A percentile compares a stretch with the other conserved stretches of the same genome.
Conservation (phyloP, 768 basidiomycete species). For the Mycena metata region DNA sequence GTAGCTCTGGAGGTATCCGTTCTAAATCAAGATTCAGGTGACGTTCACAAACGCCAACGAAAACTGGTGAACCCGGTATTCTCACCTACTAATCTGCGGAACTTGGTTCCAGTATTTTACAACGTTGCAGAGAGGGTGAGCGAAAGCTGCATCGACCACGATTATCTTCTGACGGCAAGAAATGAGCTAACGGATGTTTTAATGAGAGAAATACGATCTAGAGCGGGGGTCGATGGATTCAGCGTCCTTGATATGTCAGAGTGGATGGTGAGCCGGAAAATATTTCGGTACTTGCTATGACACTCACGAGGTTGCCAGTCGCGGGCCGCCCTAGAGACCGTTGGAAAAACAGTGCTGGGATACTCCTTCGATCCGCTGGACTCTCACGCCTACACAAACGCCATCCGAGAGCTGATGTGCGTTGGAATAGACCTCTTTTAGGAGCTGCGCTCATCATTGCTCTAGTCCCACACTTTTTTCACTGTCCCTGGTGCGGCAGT, state of each 20-base stretch:
- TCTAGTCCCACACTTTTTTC: conserved; percentile 61
- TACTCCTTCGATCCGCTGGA: conserved; percentile 64
- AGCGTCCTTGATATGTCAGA: conserved; percentile 60
- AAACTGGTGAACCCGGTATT: conserved; percentile 65
- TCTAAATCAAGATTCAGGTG: conserved; percentile 42
- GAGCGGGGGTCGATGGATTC: conserved; percentile 4
- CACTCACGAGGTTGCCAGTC: conserved; percentile 33
- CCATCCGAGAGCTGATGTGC: conserved; percentile 61
- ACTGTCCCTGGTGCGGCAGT: conserved; percentile 59
- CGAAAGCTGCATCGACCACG: neutral
- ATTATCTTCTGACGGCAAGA: neutral
- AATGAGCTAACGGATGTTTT: conserved; percentile 50
- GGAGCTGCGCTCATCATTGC: conserved; percentile 13
- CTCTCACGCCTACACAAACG: conserved; percentile 58
- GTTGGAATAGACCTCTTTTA: conserved; percentile 27
- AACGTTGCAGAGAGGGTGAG: conserved; percentile 60
- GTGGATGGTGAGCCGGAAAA: conserved; percentile 47
- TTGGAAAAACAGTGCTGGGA: conserved; percentile 59
- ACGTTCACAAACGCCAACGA: conserved; percentile 62
- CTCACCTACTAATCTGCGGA: conserved; percentile 58
- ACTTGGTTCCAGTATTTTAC: conserved; percentile 60
- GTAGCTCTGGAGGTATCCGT: no score
- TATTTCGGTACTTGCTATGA: neutral
- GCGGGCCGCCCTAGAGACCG: conserved; percentile 58
- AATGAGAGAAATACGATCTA: conserved; percentile 38